Evolutionary conservation across 148 eudicot species (phyloP).

Genomic region (Nepenthes mirabilis): DNA sequence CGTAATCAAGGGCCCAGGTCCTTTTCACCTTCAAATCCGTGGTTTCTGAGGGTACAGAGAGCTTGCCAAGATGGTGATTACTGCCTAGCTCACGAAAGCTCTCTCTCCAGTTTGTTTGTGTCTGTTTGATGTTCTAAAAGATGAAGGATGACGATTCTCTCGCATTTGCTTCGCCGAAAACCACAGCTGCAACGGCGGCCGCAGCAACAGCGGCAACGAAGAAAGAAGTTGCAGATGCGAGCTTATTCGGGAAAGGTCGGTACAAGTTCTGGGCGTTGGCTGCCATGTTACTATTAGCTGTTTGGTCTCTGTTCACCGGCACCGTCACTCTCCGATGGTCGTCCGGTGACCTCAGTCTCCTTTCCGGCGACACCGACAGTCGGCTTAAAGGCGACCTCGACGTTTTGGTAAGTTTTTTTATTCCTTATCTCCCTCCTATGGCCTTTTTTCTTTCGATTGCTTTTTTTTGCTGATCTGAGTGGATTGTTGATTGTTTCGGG

Average conservation of each 20-base stretch:
- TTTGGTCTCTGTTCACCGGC: conserved; percentile 94
- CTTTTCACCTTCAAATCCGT: too few species aligned
- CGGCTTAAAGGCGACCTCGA: conserved; percentile 22
- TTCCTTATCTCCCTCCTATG: not conserved
- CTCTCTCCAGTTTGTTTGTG: too few species aligned
- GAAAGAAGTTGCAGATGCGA: conserved; percentile 15
- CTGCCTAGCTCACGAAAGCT: too few species aligned
- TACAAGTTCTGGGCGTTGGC: conserved; percentile 79
- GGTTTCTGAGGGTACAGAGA: too few species aligned
- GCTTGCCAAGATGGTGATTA: too few species aligned
- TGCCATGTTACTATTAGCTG: conserved; percentile 65
- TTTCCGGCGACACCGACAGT: conserved; percentile 32
- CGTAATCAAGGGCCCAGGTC: too few species aligned
- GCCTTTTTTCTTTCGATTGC: not conserved
- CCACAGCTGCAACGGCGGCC: not conserved
- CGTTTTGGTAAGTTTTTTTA: conserved; percentile 3
- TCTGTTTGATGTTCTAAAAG: not conserved
- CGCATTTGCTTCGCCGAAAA: conserved; percentile 34
- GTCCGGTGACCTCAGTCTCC: conserved; percentile 42
- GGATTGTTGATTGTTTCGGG: not conserved
- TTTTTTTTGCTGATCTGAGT: not conserved
- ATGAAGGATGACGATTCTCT: conserved; percentile 53
- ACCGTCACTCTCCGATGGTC: conserved; percentile 88
- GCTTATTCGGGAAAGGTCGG: conserved; percentile 42
- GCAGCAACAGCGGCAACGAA: conserved; percentile 19